Percentiles rank a stretch among this genome's conserved stretches.
These are phyloP conservation scores for Blastobotrys petasosporus DNA, from an alignment of 1,139 yeast genomes.

Conservation along the genomic window DNA sequence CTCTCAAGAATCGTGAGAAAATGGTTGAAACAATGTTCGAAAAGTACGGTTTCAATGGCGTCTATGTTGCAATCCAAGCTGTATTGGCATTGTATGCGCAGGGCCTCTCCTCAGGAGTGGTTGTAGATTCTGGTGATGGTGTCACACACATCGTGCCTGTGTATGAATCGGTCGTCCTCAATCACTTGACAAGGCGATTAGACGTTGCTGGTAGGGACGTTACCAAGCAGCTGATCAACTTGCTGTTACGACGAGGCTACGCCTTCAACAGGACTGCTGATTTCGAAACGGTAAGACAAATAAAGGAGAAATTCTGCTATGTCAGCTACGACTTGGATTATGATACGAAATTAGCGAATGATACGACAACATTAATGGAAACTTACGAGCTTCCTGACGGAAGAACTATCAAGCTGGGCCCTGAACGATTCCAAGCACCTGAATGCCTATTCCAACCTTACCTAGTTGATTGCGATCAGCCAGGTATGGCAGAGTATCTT, in stretches of 20 bases:
- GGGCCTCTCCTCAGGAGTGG: constrained; percentile 96
- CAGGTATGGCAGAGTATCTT: constrained; percentile 89
- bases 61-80: constrained; percentile 97
- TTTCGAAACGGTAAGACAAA: constrained; percentile 96
- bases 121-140: constrained; percentile 92
- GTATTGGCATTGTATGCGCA: constrained; percentile 96
- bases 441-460: constrained; percentile 97
- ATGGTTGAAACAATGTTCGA: constrained; percentile 99
- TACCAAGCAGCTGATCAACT: constrained; percentile 84
- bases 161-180: constrained; percentile 90
- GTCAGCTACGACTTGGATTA: constrained; percentile 90
- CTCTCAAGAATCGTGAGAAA: constrained; percentile 97
- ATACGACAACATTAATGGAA: constrained; percentile 90
- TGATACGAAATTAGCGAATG: constrained; percentile 82
- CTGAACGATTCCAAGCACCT: constrained; percentile 96
- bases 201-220: constrained; percentile 99
- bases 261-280: constrained; percentile 98
- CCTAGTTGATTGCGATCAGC: constrained; percentile 95
- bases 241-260: constrained; percentile 90
- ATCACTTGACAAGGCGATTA: constrained; percentile 83
- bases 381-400: constrained; percentile 95
- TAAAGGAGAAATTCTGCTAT: constrained; percentile 91
- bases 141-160: constrained; percentile 98
- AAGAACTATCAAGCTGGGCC: constrained; percentile 85
- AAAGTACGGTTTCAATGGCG: constrained; percentile 91